Percentiles rank a stretch among this genome's conserved stretches.
Evolutionary conservation across 371 early-diverging fungal genomes (phyloP).

Genomic region (Mortierella sp.): DNA sequence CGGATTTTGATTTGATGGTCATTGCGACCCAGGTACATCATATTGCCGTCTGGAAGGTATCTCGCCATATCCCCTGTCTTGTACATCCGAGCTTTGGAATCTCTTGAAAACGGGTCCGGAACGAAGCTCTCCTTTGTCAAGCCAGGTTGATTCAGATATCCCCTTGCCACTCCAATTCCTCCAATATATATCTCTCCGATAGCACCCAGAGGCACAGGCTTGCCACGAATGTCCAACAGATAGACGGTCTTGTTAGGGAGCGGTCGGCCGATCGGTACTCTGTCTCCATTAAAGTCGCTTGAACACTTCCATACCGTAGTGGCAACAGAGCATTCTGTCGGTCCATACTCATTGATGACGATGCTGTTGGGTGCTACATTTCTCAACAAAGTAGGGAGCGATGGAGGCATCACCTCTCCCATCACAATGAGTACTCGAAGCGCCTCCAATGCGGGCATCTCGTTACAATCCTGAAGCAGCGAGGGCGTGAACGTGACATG

Average conservation of each 20-base stretch:
- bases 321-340: slow-evolving; percentile 29
- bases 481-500: slow-evolving; percentile 1
- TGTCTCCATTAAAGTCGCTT: neutral
- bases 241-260: slow-evolving; percentile 9
- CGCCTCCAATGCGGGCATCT: neutral
- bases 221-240: slow-evolving; percentile 4
- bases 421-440: neutral
- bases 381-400: neutral
- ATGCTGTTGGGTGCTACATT: neutral
- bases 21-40: too few relatives aligned
- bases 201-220: slow-evolving; percentile 25
- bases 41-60: too few relatives aligned
- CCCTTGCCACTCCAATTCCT: too few relatives aligned
- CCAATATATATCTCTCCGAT: slow-evolving; percentile 33
- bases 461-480: slow-evolving; percentile 4
- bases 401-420: slow-evolving; percentile 3
- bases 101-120: too few relatives aligned
- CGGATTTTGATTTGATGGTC: too few relatives aligned
- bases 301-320: neutral
- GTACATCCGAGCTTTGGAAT: too few relatives aligned
- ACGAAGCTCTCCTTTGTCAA: too few relatives aligned
- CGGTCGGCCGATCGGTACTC: slow-evolving; percentile 15
- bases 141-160: too few relatives aligned
- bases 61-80: too few relatives aligned
- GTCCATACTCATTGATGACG: slow-evolving; percentile 38